These are phyloP conservation scores for Didymella sp. DNA, from an alignment of 2,329 filamentous ascomycete species.

Conservation along the genomic window DNA sequence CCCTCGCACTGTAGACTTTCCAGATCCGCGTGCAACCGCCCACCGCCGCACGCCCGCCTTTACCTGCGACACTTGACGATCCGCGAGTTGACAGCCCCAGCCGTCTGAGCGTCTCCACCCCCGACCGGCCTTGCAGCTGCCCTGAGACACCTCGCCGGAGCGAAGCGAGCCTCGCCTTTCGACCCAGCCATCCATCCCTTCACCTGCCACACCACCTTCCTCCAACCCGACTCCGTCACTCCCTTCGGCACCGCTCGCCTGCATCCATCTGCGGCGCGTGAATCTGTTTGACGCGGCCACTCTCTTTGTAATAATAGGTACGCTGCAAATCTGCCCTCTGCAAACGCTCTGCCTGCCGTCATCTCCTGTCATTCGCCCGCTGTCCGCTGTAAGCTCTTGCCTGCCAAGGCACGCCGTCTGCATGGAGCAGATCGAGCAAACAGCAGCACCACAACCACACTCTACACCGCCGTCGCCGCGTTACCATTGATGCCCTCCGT, in stretches of 20 bases:
- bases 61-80: slow-evolving; percentile 33
- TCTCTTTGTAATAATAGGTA: slow-evolving; percentile 40
- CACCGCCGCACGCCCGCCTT: slow-evolving; percentile 27
- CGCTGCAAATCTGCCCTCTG: slow-evolving; percentile 20
- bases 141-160: slow-evolving; percentile 27
- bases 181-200: slow-evolving; percentile 41
- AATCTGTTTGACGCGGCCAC: slow-evolving; percentile 10
- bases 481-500: slow-evolving; percentile 5
- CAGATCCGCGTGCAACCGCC: slow-evolving; percentile 5
- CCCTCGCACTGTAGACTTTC: neutral
- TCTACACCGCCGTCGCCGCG: neutral
- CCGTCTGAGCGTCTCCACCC: slow-evolving; percentile 32
- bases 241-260: slow-evolving; percentile 6
- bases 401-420: slow-evolving; percentile 21
- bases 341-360: neutral
- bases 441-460: slow-evolving; percentile 3
- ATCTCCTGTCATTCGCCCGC: slow-evolving; percentile 3
- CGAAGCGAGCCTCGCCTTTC: slow-evolving; percentile 42
- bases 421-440: slow-evolving; percentile 2
- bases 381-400: slow-evolving; percentile 20
- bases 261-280: slow-evolving; percentile 1
- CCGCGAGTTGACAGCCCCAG: slow-evolving; percentile 26
- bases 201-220: slow-evolving; percentile 23
- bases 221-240: slow-evolving; percentile 7
- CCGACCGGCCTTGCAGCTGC: slow-evolving; percentile 40